phyloP scores from a whole-genome alignment of 495 filamentous ascomycete species.

The Penicillium taxi region DNA sequence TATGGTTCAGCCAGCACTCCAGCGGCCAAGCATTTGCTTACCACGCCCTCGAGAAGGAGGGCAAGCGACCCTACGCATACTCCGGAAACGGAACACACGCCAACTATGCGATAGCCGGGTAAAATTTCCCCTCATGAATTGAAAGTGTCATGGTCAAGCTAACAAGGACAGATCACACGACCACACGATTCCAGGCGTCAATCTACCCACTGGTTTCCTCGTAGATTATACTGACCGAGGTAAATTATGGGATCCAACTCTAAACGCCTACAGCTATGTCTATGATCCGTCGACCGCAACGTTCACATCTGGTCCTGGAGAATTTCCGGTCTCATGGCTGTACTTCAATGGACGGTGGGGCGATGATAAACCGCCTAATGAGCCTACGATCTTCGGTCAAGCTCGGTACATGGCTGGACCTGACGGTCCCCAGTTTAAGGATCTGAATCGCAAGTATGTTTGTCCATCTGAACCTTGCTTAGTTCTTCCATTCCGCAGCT shows the following conservation, averaged over 20 bases:
- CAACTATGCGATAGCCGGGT: slow-evolving; percentile 48
- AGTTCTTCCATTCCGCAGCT: slow-evolving; percentile 26
- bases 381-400: slow-evolving; percentile 43
- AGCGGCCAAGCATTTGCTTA: slow-evolving; percentile 59
- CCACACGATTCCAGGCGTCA: slow-evolving; percentile 57
- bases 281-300: slow-evolving; percentile 30
- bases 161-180: slow-evolving; percentile 36
- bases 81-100: slow-evolving; percentile 52
- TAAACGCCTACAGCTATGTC: slow-evolving; percentile 43
- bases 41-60: slow-evolving; percentile 43
- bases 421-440: slow-evolving; percentile 48
- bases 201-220: slow-evolving; percentile 50
- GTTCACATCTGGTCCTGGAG: slow-evolving; percentile 37
- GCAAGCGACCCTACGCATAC: slow-evolving; percentile 45
- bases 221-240: slow-evolving; percentile 55
- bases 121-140: slow-evolving; percentile 1
- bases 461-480: slow-evolving; percentile 34
- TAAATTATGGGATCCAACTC: slow-evolving; percentile 46
- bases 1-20: slow-evolving; percentile 59
- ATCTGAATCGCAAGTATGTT: slow-evolving; percentile 37
- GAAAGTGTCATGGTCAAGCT: background rate
- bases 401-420: slow-evolving; percentile 45
- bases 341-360: slow-evolving; percentile 51
- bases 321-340: slow-evolving; percentile 41
- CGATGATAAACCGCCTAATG: slow-evolving; percentile 46